These are phyloP conservation scores for Heteromeles arbutifolia DNA, from an alignment of 306 rosid genomes.

Conservation along the genomic window DNA sequence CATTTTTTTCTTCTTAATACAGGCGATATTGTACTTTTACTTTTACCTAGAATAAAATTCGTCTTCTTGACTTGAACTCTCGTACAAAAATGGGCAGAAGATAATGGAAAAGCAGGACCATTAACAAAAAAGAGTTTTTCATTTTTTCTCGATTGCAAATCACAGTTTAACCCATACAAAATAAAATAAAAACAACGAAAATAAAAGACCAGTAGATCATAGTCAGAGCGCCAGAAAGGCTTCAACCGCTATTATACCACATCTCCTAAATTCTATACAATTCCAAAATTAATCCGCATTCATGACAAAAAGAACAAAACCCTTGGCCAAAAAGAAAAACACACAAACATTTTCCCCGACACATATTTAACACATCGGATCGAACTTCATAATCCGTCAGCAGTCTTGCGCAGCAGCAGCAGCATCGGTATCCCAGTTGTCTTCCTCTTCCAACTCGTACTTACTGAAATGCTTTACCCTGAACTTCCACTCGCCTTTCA, in stretches of 20 bases:
- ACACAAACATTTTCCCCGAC: not conserved
- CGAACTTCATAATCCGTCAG: not conserved
- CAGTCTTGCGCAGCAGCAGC: constrained; percentile 3
- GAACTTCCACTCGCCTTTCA: constrained; percentile 91
- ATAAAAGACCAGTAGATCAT: not conserved
- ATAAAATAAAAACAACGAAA: not conserved
- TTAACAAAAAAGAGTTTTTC: no score
- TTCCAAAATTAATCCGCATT: not conserved
- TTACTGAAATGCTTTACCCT: constrained; percentile 75
- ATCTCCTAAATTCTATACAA: constrained; percentile 19
- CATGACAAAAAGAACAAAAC: not conserved
- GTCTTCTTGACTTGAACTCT: no score
- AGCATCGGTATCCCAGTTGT: constrained; percentile 18
- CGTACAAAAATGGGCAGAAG: no score
- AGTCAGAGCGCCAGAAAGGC: not conserved
- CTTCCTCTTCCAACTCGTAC: constrained; percentile 48
- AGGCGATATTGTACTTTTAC: no score
- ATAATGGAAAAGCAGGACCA: no score
- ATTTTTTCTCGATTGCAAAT: no score
- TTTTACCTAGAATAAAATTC: no score
- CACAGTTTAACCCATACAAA: no score
- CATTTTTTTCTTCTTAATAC: no score
- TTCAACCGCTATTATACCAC: not conserved
- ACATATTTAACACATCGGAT: not conserved
- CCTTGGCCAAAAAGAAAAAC: not conserved